A percentile compares a stretch with the other conserved stretches of the same genome.
These are phyloP conservation scores for Spiraea crenata DNA, from an alignment of 331 rosid species.

Conservation along the genomic window DNA sequence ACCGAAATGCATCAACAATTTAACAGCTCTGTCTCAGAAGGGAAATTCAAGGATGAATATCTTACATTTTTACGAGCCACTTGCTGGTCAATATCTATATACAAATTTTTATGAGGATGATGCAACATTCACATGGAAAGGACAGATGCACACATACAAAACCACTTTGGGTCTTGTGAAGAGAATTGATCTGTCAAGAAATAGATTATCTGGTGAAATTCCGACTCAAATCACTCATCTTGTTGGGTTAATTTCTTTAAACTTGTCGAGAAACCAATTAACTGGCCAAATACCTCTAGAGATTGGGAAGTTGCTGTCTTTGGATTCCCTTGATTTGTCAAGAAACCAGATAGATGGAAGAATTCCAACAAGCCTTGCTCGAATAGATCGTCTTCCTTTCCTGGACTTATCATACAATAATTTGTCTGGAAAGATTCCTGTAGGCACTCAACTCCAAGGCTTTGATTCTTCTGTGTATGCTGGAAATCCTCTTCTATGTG, in stretches of 20 bases:
- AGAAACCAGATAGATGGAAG: background rate
- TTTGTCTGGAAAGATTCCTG: background rate
- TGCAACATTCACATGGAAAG: background rate
- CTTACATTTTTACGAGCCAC: too few species aligned
- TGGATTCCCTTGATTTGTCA: background rate
- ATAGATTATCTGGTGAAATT: slow-evolving; percentile 1
- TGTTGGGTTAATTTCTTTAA: background rate
- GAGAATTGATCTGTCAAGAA: slow-evolving; percentile 15
- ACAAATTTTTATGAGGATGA: background rate
- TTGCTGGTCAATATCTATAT: too few species aligned
- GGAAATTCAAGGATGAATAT: background rate
- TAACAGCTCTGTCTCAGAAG: background rate
- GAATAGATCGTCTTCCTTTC: background rate
- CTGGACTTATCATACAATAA: background rate
- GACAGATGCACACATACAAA: background rate
- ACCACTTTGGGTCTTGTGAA: slow-evolving; percentile 9
- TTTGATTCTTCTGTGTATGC: background rate
- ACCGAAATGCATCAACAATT: background rate
- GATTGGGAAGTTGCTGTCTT: background rate
- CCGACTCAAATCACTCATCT: slow-evolving; percentile 2
- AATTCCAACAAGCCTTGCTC: background rate
- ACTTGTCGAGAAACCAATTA: background rate
- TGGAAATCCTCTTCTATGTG: background rate
- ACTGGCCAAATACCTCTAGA: background rate
- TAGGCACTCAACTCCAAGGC: background rate